phyloP scores from a whole-genome alignment of 306 rosid genomes.

The barrel medic (Medicago truncatula) region DNA sequence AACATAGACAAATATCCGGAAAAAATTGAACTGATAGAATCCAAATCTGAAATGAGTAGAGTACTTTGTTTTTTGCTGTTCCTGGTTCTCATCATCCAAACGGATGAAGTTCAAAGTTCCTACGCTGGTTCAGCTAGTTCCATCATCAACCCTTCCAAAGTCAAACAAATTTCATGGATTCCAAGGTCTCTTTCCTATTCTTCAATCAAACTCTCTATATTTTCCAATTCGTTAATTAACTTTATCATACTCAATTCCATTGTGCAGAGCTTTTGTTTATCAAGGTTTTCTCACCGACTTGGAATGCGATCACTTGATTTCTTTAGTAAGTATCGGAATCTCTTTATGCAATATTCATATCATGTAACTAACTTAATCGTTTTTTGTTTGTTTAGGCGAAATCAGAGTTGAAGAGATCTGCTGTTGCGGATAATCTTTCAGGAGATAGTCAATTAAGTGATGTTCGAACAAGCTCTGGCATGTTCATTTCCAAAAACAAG shows the following conservation, averaged over 20 bases:
- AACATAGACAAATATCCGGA: neutral
- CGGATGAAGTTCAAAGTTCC: conserved; percentile 48
- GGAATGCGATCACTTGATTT: conserved; percentile 92
- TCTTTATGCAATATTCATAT: neutral
- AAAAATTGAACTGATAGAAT: neutral
- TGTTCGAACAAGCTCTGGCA: conserved; percentile 95
- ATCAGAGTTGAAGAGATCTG: conserved; percentile 92
- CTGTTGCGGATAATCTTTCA: conserved; percentile 80
- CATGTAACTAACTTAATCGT: neutral
- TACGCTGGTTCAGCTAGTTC: conserved; percentile 85
- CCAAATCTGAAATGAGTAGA: conserved; percentile 48
- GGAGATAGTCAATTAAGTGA: conserved; percentile 82
- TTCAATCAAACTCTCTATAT: neutral
- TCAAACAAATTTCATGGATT: conserved; percentile 88
- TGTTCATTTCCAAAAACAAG: conserved; percentile 89
- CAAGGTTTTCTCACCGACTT: conserved; percentile 86
- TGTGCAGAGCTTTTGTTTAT: conserved; percentile 88
- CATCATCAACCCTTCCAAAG: conserved; percentile 87
- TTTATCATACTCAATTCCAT: neutral
- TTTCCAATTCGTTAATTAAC: neutral
- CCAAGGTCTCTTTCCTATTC: conserved; percentile 66
- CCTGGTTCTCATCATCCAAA: conserved; percentile 42
- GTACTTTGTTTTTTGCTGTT: conserved; percentile 36
- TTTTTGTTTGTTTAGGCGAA: conserved; percentile 64
- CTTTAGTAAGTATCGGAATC: conserved; percentile 61